Evolutionary conservation across 192 early-diverging fungal genomes (phyloP).

Genomic region (Backusella luteola): DNA sequence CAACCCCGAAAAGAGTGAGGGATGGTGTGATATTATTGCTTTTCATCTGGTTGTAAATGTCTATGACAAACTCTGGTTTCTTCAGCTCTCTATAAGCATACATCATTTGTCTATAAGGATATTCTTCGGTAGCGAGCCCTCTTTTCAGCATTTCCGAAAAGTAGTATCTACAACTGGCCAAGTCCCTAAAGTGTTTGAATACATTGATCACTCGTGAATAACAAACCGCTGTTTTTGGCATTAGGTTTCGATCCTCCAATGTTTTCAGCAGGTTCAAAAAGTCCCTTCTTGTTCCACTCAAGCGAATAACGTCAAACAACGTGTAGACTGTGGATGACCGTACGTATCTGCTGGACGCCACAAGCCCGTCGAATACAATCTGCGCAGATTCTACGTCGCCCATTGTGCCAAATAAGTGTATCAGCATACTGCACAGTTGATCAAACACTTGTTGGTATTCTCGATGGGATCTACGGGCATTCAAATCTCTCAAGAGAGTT

Average conservation of each 20-base stretch:
- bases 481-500: constrained; percentile 8
- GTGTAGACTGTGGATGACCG: constrained; percentile 13
- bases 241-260: neutral
- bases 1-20: neutral
- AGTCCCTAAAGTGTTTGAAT: constrained; percentile 9
- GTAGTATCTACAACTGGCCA: neutral
- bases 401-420: constrained; percentile 13
- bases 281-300: constrained; percentile 6
- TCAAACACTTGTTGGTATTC: neutral
- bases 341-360: neutral
- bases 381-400: constrained; percentile 13
- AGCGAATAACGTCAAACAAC: constrained; percentile 25
- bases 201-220: constrained; percentile 23
- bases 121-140: neutral
- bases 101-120: constrained; percentile 33
- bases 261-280: neutral
- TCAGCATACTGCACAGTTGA: constrained; percentile 28
- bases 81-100: neutral
- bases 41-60: constrained; percentile 30
- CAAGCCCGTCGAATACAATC: constrained; percentile 15
- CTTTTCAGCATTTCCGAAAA: constrained; percentile 20
- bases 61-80: neutral
- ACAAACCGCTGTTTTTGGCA: neutral
- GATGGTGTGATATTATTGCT: neutral
- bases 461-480: neutral